Evolutionary conservation across 2,329 filamentous ascomycete genomes (phyloP).

Genomic region (Monilinia fructicola): DNA sequence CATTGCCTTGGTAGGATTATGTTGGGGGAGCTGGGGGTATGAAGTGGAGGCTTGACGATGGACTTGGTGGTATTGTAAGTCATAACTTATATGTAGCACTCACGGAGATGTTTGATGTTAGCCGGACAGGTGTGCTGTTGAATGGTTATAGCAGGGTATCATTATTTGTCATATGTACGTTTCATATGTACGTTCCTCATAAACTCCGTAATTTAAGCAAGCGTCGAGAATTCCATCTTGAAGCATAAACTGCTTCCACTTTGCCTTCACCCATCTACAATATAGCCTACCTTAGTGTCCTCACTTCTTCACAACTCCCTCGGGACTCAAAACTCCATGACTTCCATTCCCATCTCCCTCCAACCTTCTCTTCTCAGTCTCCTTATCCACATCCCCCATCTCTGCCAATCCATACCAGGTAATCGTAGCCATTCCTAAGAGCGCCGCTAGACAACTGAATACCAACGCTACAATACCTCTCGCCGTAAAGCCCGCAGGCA

Average conservation of each 20-base stretch:
- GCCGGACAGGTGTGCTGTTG: background rate
- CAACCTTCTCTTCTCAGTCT: slow-evolving; percentile 30
- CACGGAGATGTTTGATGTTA: background rate
- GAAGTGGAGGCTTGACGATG: background rate
- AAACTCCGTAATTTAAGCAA: background rate
- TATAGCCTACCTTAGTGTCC: background rate
- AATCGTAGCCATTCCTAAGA: slow-evolving; percentile 37
- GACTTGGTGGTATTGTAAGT: background rate
- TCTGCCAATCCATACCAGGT: slow-evolving; percentile 39
- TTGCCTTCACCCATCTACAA: background rate
- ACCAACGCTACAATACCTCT: slow-evolving; percentile 39
- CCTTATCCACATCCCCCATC: slow-evolving; percentile 37
- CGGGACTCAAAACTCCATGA: background rate
- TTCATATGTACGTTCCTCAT: background rate
- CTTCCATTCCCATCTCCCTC: background rate
- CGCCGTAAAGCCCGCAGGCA: slow-evolving; percentile 38
- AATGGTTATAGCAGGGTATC: background rate
- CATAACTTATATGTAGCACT: no score
- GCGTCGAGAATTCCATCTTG: background rate
- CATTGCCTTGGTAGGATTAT: background rate
- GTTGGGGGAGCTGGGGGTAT: background rate
- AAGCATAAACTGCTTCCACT: background rate
- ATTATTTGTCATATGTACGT: slow-evolving; percentile 3
- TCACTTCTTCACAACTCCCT: background rate
- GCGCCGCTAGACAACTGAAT: slow-evolving; percentile 37